These are phyloP conservation scores for Jackrogersella multiformis DNA, from an alignment of 495 filamentous ascomycete species.

Conservation along the genomic window DNA sequence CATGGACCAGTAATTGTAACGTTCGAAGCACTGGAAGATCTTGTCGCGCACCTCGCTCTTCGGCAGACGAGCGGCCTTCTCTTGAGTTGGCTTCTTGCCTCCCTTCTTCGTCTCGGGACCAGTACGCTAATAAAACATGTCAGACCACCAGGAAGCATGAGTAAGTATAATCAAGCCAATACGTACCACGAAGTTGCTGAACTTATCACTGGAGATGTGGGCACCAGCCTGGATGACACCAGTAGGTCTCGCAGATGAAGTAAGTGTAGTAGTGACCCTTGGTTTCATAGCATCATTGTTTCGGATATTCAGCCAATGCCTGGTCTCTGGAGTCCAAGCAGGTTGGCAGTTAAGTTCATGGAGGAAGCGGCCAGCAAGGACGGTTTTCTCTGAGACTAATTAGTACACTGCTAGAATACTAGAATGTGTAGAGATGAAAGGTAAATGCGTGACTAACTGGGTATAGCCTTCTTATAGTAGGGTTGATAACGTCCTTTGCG, in stretches of 20 bases:
- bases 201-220: slow-evolving; percentile 55
- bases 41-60: slow-evolving; percentile 84
- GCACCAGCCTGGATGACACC: slow-evolving; percentile 61
- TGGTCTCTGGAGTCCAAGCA: slow-evolving; percentile 76
- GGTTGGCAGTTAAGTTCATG: slow-evolving; percentile 83
- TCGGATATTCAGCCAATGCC: slow-evolving; percentile 66
- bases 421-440: not conserved
- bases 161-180: not conserved
- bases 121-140: slow-evolving; percentile 42
- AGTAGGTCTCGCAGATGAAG: slow-evolving; percentile 52
- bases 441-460: slow-evolving; percentile 66
- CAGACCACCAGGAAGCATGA: slow-evolving; percentile 31
- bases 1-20: slow-evolving; percentile 90
- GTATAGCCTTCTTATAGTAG: slow-evolving; percentile 80
- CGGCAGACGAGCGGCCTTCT: slow-evolving; percentile 87
- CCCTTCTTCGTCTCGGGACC: slow-evolving; percentile 53
- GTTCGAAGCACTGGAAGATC: slow-evolving; percentile 81
- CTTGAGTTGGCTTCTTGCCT: slow-evolving; percentile 68
- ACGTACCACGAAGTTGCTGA: slow-evolving; percentile 68
- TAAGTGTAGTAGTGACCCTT: slow-evolving; percentile 62
- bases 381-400: slow-evolving; percentile 75
- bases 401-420: not conserved
- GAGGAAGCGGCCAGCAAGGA: slow-evolving; percentile 73
- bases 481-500: slow-evolving; percentile 71
- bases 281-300: slow-evolving; percentile 71